These are phyloP conservation scores for Aspergillus bridgeri DNA, from an alignment of 495 filamentous ascomycete genomes.

Conservation along the genomic window DNA sequence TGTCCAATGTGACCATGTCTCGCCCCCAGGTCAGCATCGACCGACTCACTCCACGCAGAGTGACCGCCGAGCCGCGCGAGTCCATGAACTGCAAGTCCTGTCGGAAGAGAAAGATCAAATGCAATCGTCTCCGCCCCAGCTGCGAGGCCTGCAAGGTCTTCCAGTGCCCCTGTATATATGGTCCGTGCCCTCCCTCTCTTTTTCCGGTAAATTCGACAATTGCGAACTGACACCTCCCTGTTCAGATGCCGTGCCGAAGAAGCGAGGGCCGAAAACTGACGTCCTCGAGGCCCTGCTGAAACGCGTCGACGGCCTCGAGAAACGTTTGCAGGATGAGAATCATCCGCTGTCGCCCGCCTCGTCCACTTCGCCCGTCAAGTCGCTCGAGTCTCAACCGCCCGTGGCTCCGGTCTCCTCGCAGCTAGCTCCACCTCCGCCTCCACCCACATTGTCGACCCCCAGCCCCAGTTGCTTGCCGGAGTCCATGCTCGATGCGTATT, in stretches of 20 bases:
- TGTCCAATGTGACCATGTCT: constrained; percentile 47
- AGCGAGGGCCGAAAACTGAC: constrained; percentile 83
- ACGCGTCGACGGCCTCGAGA: constrained; percentile 79
- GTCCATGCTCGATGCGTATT: constrained; percentile 70
- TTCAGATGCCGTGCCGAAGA: constrained; percentile 81
- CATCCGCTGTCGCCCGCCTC: constrained; percentile 49
- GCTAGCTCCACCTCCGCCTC: constrained; percentile 5
- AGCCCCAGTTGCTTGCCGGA: constrained; percentile 45
- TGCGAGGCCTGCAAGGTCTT: constrained; percentile 89
- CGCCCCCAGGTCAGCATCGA: constrained; percentile 83
- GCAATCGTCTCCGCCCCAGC: constrained; percentile 76
- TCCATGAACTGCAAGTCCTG: constrained; percentile 95
- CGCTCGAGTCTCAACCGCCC: constrained; percentile 14
- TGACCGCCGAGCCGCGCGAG: constrained; percentile 73
- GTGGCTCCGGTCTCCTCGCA: constrained; percentile 5
- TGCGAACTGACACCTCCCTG: not conserved
- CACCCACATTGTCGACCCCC: constrained; percentile 18
- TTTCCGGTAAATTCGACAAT: not conserved
- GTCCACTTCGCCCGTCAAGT: constrained; percentile 24
- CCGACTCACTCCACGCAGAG: constrained; percentile 68
- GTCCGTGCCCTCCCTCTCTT: constrained; percentile 43
- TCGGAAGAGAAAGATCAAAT: constrained; percentile 92
- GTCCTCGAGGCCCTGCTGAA: constrained; percentile 81
- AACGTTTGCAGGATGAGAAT: constrained; percentile 66
- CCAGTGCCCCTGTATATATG: constrained; percentile 83